phyloP scores from a whole-genome alignment of 1,139 yeast species.

The Geotrichum restrictum region DNA sequence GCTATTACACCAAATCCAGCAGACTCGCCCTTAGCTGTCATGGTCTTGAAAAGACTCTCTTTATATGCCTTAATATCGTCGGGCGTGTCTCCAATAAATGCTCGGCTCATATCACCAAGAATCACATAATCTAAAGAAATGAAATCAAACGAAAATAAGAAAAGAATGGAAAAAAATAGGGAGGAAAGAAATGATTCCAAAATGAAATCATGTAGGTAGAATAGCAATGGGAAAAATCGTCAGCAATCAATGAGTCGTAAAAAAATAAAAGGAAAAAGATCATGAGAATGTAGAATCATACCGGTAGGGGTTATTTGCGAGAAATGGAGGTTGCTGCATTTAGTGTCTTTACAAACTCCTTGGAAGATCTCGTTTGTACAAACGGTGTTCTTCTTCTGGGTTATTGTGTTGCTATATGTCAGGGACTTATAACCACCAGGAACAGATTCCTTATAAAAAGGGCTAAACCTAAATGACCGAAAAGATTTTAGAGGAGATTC shows the following conservation, averaged over 20 bases:
- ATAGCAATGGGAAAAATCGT: not conserved
- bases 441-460: conserved; percentile 28
- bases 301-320: conserved; percentile 29
- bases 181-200: not conserved
- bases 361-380: conserved; percentile 33
- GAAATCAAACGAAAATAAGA: not conserved
- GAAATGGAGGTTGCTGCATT: conserved; percentile 34
- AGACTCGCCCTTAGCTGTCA: conserved; percentile 17
- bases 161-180: not conserved
- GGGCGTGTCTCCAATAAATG: conserved; percentile 28
- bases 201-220: not conserved
- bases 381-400: conserved; percentile 24
- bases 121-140: conserved; percentile 25
- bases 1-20: conserved; percentile 20
- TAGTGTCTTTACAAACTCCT: conserved; percentile 27
- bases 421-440: conserved; percentile 29
- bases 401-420: conserved; percentile 32
- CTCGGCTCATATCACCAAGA: conserved; percentile 26
- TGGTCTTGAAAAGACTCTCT: conserved; percentile 20
- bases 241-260: not conserved
- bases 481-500: conserved; percentile 33
- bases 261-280: conserved; percentile 2
- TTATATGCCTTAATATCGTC: conserved; percentile 28
- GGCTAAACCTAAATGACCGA: conserved; percentile 34
- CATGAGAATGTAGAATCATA: conserved; percentile 20